Evolutionary conservation across 2,329 filamentous ascomycete species (phyloP).

Genomic region (Periconia sp.): DNA sequence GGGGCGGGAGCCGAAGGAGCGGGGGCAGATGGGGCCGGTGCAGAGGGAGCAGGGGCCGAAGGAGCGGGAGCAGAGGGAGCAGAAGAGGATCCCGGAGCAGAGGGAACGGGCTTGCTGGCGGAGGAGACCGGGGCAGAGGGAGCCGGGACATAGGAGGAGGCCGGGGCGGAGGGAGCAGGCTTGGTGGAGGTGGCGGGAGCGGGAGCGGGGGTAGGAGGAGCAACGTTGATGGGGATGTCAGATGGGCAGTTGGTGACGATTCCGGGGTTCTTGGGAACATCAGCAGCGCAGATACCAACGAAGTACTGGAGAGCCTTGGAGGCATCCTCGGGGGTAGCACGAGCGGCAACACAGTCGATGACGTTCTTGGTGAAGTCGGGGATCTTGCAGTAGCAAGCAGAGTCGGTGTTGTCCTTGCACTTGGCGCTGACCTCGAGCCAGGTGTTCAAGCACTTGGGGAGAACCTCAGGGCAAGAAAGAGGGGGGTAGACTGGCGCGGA

Average conservation of each 20-base stretch:
- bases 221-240: slow-evolving; percentile 52
- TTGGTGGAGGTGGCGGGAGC: slow-evolving; percentile 5
- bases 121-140: slow-evolving; percentile 4
- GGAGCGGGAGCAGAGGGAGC: slow-evolving; percentile 3
- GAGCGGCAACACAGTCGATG: slow-evolving; percentile 77
- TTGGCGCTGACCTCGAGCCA: slow-evolving; percentile 70
- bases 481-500: slow-evolving; percentile 22
- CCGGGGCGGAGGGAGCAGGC: slow-evolving; percentile 1
- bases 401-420: slow-evolving; percentile 84
- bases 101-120: background rate
- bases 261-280: slow-evolving; percentile 75
- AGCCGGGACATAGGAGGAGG: background rate
- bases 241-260: slow-evolving; percentile 75
- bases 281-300: slow-evolving; percentile 84
- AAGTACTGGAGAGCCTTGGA: slow-evolving; percentile 77
- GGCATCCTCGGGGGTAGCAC: slow-evolving; percentile 63
- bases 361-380: slow-evolving; percentile 74
- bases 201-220: slow-evolving; percentile 44
- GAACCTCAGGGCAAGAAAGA: slow-evolving; percentile 61
- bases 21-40: slow-evolving; percentile 8
- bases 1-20: slow-evolving; percentile 13
- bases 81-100: slow-evolving; percentile 1
- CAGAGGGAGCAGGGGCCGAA: slow-evolving; percentile 9
- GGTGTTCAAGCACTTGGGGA: slow-evolving; percentile 89
- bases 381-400: slow-evolving; percentile 83